phyloP scores from a whole-genome alignment of 164 flowering plant species.

The Echeveria elegans region DNA sequence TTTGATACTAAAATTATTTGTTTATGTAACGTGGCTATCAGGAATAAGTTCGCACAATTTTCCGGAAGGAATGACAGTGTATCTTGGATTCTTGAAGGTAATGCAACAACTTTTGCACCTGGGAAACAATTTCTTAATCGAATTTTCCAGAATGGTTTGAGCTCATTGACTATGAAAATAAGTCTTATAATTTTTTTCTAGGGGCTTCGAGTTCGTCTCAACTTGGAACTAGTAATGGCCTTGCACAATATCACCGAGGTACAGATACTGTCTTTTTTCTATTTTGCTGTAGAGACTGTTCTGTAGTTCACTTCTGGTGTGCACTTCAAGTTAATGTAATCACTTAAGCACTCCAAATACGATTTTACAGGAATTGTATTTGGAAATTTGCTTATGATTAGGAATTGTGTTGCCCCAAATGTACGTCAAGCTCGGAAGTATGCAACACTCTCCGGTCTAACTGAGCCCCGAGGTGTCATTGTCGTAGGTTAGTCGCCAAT shows the following conservation, averaged over 20 bases:
- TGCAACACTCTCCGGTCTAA: conserved; percentile 86
- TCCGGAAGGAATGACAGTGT: conserved; percentile 99
- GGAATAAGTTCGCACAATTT: conserved; percentile 98
- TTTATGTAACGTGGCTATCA: conserved; percentile 20
- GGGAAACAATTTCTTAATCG: not conserved
- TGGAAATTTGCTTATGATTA: not conserved
- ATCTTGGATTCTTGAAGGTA: conserved; percentile 93
- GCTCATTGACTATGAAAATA: not conserved
- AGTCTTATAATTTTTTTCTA: conserved; percentile 9
- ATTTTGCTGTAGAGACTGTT: not conserved
- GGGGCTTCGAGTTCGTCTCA: conserved; percentile 92
- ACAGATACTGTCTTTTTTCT: not conserved
- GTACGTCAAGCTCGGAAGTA: conserved; percentile 98
- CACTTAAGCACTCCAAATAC: not conserved
- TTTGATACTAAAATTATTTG: not conserved
- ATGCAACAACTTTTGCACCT: not conserved
- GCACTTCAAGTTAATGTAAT: not conserved
- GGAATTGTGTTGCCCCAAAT: conserved; percentile 49
- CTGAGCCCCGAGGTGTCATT: conserved; percentile 89
- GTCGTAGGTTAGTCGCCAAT: conserved; percentile 56
- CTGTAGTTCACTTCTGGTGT: not conserved
- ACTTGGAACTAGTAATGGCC: conserved; percentile 89
- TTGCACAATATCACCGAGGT: conserved; percentile 98
- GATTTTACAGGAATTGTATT: conserved; percentile 19
- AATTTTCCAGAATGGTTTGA: not conserved